These are phyloP conservation scores for Paramecium sexaurelia DNA, from an alignment of 73 alveolate genomes.

Conservation along the genomic window DNA sequence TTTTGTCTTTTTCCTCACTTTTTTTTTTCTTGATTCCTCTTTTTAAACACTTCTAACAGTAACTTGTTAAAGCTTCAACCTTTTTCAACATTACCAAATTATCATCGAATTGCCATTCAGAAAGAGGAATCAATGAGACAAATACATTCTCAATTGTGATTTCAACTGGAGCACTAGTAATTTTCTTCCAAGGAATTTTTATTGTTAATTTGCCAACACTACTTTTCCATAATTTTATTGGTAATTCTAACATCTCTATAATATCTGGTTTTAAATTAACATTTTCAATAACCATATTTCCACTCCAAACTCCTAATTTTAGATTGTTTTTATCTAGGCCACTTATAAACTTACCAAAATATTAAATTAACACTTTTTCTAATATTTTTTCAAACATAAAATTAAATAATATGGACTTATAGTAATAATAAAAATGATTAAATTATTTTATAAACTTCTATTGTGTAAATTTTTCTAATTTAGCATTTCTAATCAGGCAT, in stretches of 20 bases:
- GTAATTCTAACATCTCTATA: slow-evolving; percentile 86
- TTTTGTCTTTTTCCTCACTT: slow-evolving; percentile 77
- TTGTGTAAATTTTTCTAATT: no score
- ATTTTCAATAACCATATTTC: slow-evolving; percentile 91
- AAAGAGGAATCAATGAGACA: slow-evolving; percentile 80
- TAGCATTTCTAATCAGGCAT: no score
- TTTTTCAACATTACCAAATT: slow-evolving; percentile 59
- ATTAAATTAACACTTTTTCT: slow-evolving; percentile 85
- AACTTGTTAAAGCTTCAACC: slow-evolving; percentile 68
- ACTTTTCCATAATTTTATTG: slow-evolving; percentile 83
- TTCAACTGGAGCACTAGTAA: slow-evolving; percentile 93
- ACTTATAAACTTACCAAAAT: slow-evolving; percentile 91
- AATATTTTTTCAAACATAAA: slow-evolving; percentile 87
- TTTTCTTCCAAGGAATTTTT: slow-evolving; percentile 95
- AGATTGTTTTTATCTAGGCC: slow-evolving; percentile 92
- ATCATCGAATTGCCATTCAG: slow-evolving; percentile 78
- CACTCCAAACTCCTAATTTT: slow-evolving; percentile 89
- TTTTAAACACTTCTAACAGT: slow-evolving; percentile 57
- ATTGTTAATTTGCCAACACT: slow-evolving; percentile 83
- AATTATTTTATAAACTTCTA: no score
- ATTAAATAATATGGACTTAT: no score
- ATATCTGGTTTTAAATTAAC: slow-evolving; percentile 85
- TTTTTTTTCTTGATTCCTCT: slow-evolving; percentile 62
- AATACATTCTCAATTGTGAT: slow-evolving; percentile 86
- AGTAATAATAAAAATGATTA: no score